These are phyloP conservation scores for Verticillium zaregamsianum DNA, from an alignment of 2,329 filamentous ascomycete species.

Conservation along the genomic window DNA sequence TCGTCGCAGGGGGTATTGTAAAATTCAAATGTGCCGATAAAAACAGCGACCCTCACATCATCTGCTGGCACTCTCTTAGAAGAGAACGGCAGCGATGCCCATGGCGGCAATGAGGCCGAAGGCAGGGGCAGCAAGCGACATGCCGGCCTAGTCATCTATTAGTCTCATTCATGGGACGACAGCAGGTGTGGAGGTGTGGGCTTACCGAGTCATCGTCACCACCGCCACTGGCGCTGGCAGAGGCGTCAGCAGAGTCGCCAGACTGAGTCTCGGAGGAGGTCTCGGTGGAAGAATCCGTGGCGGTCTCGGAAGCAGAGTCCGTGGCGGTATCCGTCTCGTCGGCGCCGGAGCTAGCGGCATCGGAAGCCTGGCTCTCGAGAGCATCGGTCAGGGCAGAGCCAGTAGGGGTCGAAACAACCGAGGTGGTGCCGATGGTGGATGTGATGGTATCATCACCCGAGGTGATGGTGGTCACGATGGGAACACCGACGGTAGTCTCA, in stretches of 20 bases:
- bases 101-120: constrained; percentile 43
- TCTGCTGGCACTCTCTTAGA: constrained; percentile 28
- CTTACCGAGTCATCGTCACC: constrained; percentile 1
- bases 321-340: constrained; percentile 5
- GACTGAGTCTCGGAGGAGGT: constrained; percentile 2
- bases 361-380: constrained; percentile 4
- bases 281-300: neutral
- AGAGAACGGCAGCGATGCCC: constrained; percentile 43
- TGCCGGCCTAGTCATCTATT: constrained; percentile 6
- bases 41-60: neutral
- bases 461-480: constrained; percentile 22
- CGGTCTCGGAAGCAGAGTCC: neutral
- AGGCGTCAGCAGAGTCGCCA: constrained; percentile 4
- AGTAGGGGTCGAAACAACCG: constrained; percentile 15
- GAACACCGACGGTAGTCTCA: constrained; percentile 19
- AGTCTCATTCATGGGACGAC: neutral
- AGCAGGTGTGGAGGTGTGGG: neutral
- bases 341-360: constrained; percentile 7
- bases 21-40: constrained; percentile 34
- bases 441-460: constrained; percentile 20
- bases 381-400: constrained; percentile 7
- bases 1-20: constrained; percentile 35
- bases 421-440: constrained; percentile 19
- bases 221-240: constrained; percentile 3
- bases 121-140: constrained; percentile 36